Base-by-base conservation (phyloP, 2,329 filamentous ascomycete genomes). In the Daldinia sp. region DNA sequence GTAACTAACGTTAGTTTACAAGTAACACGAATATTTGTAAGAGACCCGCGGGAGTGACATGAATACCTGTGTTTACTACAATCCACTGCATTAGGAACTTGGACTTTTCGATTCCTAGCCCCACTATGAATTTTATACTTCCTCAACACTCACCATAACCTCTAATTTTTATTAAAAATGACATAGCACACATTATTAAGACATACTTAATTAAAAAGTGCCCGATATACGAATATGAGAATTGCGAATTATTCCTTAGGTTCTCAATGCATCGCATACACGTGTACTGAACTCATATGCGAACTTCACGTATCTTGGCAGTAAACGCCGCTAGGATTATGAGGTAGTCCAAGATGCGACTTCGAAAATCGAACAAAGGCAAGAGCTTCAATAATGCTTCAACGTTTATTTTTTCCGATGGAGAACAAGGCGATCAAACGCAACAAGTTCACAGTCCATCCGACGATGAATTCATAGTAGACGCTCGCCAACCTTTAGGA, bases 281-380 rank as follows among this genome's bases (percentile, higher is more conserved):
- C 11, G 25, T 19, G 45, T 13, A 30, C 7, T 32, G 7, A 32
- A 30, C 8, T 11, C 17, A 32, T 29, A 47, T 29, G 21, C 25
- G 19, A n/a, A 19, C 32, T 17, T 39, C 25, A 32, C 11, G 29
- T 30, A 3, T 30, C 43, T 48, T 48, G 43, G 25, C 23, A 19
- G 3, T 29, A 48, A 4, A 32, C 13, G 15, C 45, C 9, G 9
- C n/a, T 21, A 17, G 32, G 9, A 48, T n/a, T 19, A 27, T n/a
- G n/a, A n/a, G n/a, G n/a, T n/a, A n/a, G n/a, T n/a, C 10, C 45
- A 66, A 52, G 52, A 76, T 76, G 74, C 68, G 69, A 54, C 71
- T 73, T 49, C 71, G 73, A 59, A 67, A 69, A 62, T 72, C 73
- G 58, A 75, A 76, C 47, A 68, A 69, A 35, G 56, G 57, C 17